phyloP scores from a whole-genome alignment of 306 rosid species.

The Fagus sylvatica region DNA sequence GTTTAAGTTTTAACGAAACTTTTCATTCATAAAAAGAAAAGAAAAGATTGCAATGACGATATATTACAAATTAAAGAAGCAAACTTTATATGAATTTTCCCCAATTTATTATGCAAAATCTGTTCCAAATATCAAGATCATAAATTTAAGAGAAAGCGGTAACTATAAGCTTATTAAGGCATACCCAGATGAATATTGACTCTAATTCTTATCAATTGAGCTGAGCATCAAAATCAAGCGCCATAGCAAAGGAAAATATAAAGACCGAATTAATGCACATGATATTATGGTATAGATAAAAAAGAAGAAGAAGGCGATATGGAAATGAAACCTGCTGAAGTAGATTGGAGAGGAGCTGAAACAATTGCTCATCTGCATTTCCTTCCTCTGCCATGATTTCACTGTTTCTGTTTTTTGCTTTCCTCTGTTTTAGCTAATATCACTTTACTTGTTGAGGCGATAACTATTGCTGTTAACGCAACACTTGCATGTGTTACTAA shows the following conservation, averaged over 20 bases:
- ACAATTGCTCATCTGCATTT: conserved; percentile 67
- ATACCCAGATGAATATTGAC: conserved; percentile 1
- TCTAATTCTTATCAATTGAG: background rate
- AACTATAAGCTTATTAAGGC: background rate
- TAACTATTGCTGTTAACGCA: no score
- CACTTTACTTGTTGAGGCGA: background rate
- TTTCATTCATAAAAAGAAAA: no score
- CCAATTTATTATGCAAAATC: background rate
- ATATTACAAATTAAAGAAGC: background rate
- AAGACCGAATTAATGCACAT: background rate
- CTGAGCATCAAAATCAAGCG: background rate
- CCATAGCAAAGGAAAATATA: background rate
- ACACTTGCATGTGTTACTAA: no score
- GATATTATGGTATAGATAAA: background rate
- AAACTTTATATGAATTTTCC: background rate
- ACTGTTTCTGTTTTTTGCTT: background rate
- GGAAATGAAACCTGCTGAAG: conserved; percentile 59
- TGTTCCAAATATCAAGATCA: conserved; percentile 8
- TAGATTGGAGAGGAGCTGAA: conserved; percentile 76
- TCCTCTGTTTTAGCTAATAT: background rate
- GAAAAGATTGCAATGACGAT: background rate
- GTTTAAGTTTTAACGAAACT: no score
- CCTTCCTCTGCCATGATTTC: conserved; percentile 60
- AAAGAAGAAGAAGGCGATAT: background rate
- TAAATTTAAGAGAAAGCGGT: background rate